Evolutionary conservation across 1,139 yeast genomes (phyloP), one percentile per base, ranked within the genome.

Genomic region (Hanseniaspora sp.): DNA sequence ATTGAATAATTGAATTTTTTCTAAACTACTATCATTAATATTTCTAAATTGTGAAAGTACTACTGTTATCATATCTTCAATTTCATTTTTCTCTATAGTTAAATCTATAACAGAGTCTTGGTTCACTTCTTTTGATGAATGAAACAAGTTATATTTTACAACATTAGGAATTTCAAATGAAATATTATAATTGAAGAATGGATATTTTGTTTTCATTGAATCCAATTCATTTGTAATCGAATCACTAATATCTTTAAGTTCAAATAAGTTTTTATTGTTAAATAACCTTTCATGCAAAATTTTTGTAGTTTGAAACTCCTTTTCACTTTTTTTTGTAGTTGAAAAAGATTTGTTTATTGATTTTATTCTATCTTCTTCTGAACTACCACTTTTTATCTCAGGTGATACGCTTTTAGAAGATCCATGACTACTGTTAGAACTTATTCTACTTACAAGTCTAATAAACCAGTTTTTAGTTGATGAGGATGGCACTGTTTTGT

Each of bases 361-460:
- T 23, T 23, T 23, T 23, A 23, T 23, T 23, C 4, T 23, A 23
- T 23, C 23, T 23, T 23, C 23, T 23, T 23, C 23, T 23, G 23
- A 23, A 23, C 23, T 23, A 23, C 23, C 2, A 23, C 4, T 23
- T 23, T 23, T 23, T 3, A 23, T 3, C 4, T 23, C 23, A 23
- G 23, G 23, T 23, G 23, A 23, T 3, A 23, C 23, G 4, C 23
- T 23, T 23, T 23, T 23, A 23, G 23, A 23, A 23, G 23, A 23
- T 11, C 12, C 42, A 23, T 18, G 7, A 35, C 37, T 37, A 18
- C 46, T 38, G 7, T 37, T 39, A n/a, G 53, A 49, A 11, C 44
- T 43, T 30, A 43, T 49, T 49, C 53, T 49, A 17, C 53, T 49
- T 3, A 49, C 43, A 2, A 49, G 38, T 38, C 53, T 43, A 8